Evolutionary conservation across 345 rosid species (phyloP), one percentile per base, ranked within the genome.

Genomic region (Camelina sativa): DNA sequence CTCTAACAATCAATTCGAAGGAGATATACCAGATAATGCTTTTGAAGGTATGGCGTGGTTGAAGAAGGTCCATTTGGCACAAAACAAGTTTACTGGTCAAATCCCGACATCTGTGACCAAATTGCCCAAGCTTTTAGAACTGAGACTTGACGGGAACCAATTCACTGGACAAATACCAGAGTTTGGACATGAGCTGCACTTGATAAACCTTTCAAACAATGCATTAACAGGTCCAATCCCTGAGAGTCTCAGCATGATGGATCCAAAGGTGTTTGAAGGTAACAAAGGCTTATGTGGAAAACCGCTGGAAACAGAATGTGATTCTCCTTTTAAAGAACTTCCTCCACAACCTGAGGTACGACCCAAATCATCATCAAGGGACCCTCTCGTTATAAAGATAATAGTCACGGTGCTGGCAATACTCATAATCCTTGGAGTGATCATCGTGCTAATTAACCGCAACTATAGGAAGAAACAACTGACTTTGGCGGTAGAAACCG

Each of bases 221-320:
- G 76, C 50, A 3, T 77, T 95, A 76, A 84, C 69, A 7, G 98
- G 97, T 34, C 55, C 77, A 3, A 86, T 95, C 37, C 99, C 99
- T 0, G 52, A 76, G 32, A 64, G 73, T 66, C 84, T 90, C 20
- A 67, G 73, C 5, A 76, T 51, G 32, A 40, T 81, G 75, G 66
- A 81, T 69, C 13, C 83, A 5, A 71, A 65, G 69, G 65, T 86
- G 17, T 90, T 87, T 75, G 64, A 85, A 68, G 96, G 92, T 67
- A 96, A 92, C 81, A 74, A 83, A 77, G 95, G 64, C 63, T 74
- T 94, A 23, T 90, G 97, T 63, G 93, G 93, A 67, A 62, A 71
- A 28, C 96, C 98, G 8, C 50, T 91, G 57, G 65, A 46, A 50
- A 73, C 57, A 6, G 22, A 38, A 6, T 85, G 88, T 11, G 58